Evolutionary conservation across 805 yeast genomes (phyloP).

Genomic region (Jamesozyma hellenica): DNA sequence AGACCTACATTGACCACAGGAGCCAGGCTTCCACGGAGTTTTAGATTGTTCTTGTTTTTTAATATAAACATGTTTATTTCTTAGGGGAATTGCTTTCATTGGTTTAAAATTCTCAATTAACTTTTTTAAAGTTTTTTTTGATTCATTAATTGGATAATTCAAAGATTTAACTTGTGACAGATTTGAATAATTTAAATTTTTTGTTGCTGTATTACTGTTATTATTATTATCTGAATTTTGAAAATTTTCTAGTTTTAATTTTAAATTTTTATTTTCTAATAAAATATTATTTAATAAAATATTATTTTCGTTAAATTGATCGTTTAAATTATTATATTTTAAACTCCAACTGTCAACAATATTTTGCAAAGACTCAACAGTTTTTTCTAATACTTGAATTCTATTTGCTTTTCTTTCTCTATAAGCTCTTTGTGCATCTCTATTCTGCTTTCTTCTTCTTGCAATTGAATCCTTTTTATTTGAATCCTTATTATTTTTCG

Average conservation of each 20-base stretch:
- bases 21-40: conserved; percentile 2
- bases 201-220: no score
- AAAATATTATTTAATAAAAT: conserved; percentile 11
- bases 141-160: neutral
- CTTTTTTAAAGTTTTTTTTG: conserved; percentile 27
- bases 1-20: conserved; percentile 1
- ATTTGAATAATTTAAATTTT: no score
- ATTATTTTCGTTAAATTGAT: conserved; percentile 30
- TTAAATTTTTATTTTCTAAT: conserved; percentile 1
- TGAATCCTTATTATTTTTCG: neutral
- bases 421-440: conserved; percentile 89
- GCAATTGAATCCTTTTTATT: conserved; percentile 26
- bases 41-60: neutral
- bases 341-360: conserved; percentile 57
- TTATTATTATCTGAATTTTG: no score
- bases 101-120: conserved; percentile 44
- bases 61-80: neutral
- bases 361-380: conserved; percentile 26
- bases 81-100: conserved; percentile 45
- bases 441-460: conserved; percentile 81
- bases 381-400: conserved; percentile 65
- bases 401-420: conserved; percentile 79
- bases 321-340: conserved; percentile 26
- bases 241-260: neutral
- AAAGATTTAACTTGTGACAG: no score